Percentiles rank a stretch among this genome's conserved stretches.
Evolutionary conservation across 2,329 filamentous ascomycete species (phyloP).

Genomic region (Penicillium sp.): DNA sequence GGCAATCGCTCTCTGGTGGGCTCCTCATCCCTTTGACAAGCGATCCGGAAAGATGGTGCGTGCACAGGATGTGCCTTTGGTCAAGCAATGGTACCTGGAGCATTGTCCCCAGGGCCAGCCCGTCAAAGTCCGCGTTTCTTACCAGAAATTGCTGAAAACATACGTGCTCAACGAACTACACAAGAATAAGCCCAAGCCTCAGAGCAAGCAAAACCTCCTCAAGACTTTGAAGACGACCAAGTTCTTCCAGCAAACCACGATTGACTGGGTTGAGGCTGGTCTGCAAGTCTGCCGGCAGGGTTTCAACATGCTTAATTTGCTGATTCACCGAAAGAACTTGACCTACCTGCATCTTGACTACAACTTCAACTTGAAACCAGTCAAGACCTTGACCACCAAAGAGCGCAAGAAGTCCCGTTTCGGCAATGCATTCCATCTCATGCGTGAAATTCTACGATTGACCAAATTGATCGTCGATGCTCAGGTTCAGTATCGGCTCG

Average conservation of each 20-base stretch:
- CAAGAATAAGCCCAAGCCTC: constrained; percentile 89
- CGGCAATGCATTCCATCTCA: constrained; percentile 96
- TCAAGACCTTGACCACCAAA: constrained; percentile 97
- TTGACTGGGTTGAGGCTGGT: constrained; percentile 98
- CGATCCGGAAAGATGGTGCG: constrained; percentile 93
- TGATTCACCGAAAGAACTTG: constrained; percentile 97
- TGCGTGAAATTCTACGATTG: constrained; percentile 92
- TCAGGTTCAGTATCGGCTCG: constrained; percentile 93
- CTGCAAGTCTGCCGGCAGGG: constrained; percentile 96
- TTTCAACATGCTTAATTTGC: constrained; percentile 97
- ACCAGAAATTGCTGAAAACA: constrained; percentile 94
- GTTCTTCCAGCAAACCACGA: constrained; percentile 98
- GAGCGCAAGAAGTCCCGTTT: constrained; percentile 99
- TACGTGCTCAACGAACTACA: constrained; percentile 96
- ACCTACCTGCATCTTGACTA: constrained; percentile 98
- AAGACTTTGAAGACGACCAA: constrained; percentile 90
- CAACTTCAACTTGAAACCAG: constrained; percentile 98
- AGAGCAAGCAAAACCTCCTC: constrained; percentile 89
- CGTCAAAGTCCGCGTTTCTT: constrained; percentile 95
- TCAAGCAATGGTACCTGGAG: constrained; percentile 98
- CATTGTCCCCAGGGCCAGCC: constrained; percentile 87
- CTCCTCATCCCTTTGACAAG: constrained; percentile 90
- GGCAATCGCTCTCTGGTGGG: constrained; percentile 96
- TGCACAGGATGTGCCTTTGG: constrained; percentile 89
- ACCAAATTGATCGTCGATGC: constrained; percentile 98